Percentiles rank a stretch among this genome's conserved stretches.
phyloP scores from a whole-genome alignment of 768 basidiomycete species.

The Boletus insuetus region DNA sequence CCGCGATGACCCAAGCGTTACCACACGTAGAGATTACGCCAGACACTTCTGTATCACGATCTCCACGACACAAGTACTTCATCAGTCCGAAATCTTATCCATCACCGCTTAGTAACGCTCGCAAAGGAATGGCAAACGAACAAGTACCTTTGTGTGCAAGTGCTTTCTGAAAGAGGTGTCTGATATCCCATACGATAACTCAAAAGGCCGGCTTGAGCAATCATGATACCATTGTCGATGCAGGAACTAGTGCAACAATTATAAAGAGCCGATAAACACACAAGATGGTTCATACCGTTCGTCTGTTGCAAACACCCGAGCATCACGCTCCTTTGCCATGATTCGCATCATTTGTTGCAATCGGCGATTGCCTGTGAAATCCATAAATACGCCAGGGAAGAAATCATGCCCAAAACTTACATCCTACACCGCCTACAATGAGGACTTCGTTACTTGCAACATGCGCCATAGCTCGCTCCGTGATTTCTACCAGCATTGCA shows the following conservation, averaged over 20 bases:
- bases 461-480: constrained; percentile 98
- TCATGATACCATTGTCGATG: constrained; percentile 99
- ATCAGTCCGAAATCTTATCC: constrained; percentile 84
- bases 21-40: neutral
- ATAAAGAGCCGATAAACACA: neutral
- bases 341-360: constrained; percentile 99
- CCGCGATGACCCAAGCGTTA: neutral
- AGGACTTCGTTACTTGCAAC: constrained; percentile 94
- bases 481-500: constrained; percentile 98
- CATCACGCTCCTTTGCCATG: constrained; percentile 90
- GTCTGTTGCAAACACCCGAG: constrained; percentile 91
- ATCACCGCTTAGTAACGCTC: constrained; percentile 7
- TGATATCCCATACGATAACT: constrained; percentile 86
- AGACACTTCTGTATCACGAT: constrained; percentile 17
- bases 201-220: constrained; percentile 94
- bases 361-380: constrained; percentile 75
- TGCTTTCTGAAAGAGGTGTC: constrained; percentile 76
- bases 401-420: constrained; percentile 48
- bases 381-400: neutral
- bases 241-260: constrained; percentile 69
- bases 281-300: constrained; percentile 60
- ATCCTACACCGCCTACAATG: constrained; percentile 99
- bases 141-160: constrained; percentile 81
- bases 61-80: constrained; percentile 93
- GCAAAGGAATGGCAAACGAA: neutral